These are phyloP conservation scores for Ceratocystis eucalypticola DNA, from an alignment of 2,329 filamentous ascomycete genomes.

Conservation along the genomic window DNA sequence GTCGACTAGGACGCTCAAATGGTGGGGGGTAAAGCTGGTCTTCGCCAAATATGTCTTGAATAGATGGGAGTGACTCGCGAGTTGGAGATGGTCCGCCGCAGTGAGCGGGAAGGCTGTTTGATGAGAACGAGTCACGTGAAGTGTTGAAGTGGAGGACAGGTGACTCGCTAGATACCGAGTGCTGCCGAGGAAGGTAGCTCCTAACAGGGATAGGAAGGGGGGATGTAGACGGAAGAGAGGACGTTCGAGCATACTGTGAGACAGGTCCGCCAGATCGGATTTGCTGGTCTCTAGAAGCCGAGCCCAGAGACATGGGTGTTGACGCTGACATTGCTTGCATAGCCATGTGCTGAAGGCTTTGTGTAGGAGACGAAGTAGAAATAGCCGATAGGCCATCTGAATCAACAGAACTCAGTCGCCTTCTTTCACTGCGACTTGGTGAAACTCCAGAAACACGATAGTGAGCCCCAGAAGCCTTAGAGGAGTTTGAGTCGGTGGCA, in stretches of 20 bases:
- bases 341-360: conserved; percentile 9
- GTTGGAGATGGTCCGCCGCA: background rate
- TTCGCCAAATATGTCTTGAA: conserved; percentile 12
- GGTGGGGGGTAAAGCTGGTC: conserved; percentile 3
- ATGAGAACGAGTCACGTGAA: conserved; percentile 1
- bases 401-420: conserved; percentile 11
- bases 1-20: background rate
- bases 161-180: background rate
- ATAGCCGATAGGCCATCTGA: conserved; percentile 8
- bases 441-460: conserved; percentile 5
- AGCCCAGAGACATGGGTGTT: background rate
- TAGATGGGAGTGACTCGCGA: conserved; percentile 7
- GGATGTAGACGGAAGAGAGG: conserved; percentile 4
- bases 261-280: background rate
- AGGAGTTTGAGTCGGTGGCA: background rate
- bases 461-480: background rate
- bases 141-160: background rate
- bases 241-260: conserved; percentile 8
- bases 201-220: conserved; percentile 7
- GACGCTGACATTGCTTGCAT: conserved; percentile 15
- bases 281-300: background rate
- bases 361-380: conserved; percentile 5
- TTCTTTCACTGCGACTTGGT: conserved; percentile 7
- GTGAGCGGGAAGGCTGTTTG: conserved; percentile 8
- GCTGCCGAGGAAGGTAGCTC: conserved; percentile 6